Base-by-base conservation (phyloP, 2,329 filamentous ascomycete genomes). In the Aspergillus latus region DNA sequence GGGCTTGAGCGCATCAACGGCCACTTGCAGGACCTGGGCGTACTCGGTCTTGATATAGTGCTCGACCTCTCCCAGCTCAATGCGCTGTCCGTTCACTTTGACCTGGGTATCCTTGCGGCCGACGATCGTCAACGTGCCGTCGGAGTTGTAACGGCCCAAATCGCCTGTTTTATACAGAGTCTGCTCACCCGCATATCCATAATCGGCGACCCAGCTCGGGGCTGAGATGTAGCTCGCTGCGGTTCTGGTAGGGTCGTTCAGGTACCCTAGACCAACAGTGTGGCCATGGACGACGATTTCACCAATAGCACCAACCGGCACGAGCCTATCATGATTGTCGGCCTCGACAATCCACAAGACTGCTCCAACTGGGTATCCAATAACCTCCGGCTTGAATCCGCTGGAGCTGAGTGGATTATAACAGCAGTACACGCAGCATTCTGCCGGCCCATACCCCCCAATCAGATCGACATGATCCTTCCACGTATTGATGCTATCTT, bases 231-330 rank as follows among this genome's bases (percentile, higher is more conserved):
- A 5, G 54, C 53, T 3, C 32, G 16, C 9, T 44, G 32, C 53
- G 2, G 68, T 70, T 52, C 65, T 63, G 6, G 45, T 59, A 13
- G 59, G 58, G 15, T 69, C 59, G 30, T 66, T 61, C 1, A 76
- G 53, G 52, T 79, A 79, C 0, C 74, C 76, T 32, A 63, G 61
- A 2, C 66, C 74, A 13, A 56, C 42, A 6, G 42, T 51, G 5
- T 49, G 48, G 7, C 54, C 56, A 29, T 51, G 28, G 21, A 59
- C n/a, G 8, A 59, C 13, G 5, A 59, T 43, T 15, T 59, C 58
- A 8, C 58, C 61, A 2, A 54, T 43, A 15, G 56, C 60, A 11
- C 65, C 64, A 43, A 64, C 36, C 1, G 52, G 52, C 9, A 50
- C 8, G 16, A 58, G 42, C 6, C 28, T 32, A n/a, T 49, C 47